Conservation (phyloP, 441 rosid species). For the Jatropha multifida region DNA sequence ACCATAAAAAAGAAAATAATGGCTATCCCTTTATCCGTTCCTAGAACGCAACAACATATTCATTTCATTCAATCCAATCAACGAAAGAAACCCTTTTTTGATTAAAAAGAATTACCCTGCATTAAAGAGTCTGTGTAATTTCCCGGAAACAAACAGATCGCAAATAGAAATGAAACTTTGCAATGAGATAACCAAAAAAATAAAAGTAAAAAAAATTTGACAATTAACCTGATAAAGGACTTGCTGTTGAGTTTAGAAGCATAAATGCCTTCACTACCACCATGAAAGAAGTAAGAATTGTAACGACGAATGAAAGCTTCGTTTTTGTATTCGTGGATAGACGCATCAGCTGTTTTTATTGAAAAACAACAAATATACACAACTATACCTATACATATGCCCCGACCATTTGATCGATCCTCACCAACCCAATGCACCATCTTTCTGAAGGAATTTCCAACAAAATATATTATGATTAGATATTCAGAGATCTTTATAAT, state of each 20-base stretch:
- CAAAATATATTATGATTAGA: too few relatives aligned
- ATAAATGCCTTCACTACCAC: not conserved
- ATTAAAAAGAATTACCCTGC: not conserved
- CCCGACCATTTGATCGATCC: not conserved
- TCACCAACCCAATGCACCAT: not conserved
- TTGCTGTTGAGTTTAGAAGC: not conserved
- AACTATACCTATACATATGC: not conserved
- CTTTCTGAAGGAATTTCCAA: not conserved
- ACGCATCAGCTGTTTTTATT: not conserved
- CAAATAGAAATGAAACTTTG: not conserved
- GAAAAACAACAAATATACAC: not conserved
- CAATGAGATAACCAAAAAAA: not conserved
- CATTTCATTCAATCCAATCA: not conserved
- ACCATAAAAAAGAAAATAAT: not conserved
- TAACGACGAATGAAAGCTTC: not conserved
- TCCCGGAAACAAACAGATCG: slow-evolving; percentile 1
- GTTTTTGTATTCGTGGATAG: not conserved
- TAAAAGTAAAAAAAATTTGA: not conserved
- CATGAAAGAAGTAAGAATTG: not conserved
- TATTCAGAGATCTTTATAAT: too few relatives aligned
- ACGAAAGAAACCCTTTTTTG: not conserved
- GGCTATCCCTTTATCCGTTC: not conserved
- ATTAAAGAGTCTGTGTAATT: not conserved
- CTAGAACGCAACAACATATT: not conserved
- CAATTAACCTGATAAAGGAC: slow-evolving; percentile 2